phyloP scores from a whole-genome alignment of 352 stramenopile genomes.

The Peronospora tabacina region DNA sequence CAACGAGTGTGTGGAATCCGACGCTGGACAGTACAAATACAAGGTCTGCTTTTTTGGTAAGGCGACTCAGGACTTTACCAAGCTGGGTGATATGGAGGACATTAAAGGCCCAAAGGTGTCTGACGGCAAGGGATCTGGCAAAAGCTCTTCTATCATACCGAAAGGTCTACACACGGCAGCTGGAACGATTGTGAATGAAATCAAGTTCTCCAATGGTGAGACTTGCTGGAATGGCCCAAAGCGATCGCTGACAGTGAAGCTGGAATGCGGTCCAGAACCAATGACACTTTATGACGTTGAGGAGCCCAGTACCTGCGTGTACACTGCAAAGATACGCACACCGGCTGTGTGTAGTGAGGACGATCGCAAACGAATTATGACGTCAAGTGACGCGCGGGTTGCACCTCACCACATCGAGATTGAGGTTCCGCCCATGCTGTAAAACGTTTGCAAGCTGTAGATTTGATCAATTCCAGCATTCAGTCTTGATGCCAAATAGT shows the following conservation, averaged over 20 bases:
- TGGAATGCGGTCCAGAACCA: slow-evolving; percentile 60
- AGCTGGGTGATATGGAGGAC: slow-evolving; percentile 61
- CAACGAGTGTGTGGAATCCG: slow-evolving; percentile 62
- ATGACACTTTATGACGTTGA: slow-evolving; percentile 65
- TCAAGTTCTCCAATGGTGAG: slow-evolving; percentile 58
- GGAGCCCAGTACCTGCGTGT: slow-evolving; percentile 83
- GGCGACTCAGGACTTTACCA: slow-evolving; percentile 74
- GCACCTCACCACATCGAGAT: slow-evolving; percentile 57
- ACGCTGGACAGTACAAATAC: slow-evolving; percentile 79
- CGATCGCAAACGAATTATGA: slow-evolving; percentile 34
- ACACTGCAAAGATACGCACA: slow-evolving; percentile 71
- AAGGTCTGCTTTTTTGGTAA: slow-evolving; percentile 79
- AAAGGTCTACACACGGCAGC: slow-evolving; percentile 3
- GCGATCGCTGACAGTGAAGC: slow-evolving; percentile 63
- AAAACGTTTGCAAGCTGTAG: slow-evolving; percentile 1
- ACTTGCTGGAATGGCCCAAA: slow-evolving; percentile 87
- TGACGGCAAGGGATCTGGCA: slow-evolving; percentile 3
- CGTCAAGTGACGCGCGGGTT: slow-evolving; percentile 19
- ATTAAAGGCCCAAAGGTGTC: slow-evolving; percentile 7
- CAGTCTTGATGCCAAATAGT: slow-evolving; percentile 94
- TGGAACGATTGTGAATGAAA: slow-evolving; percentile 15
- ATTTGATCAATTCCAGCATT: slow-evolving; percentile 90
- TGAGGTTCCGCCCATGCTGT: slow-evolving; percentile 46
- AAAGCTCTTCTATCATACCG: neutral
- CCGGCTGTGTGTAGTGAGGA: slow-evolving; percentile 56